These are phyloP conservation scores for Paramyrothecium roridum DNA, from an alignment of 2,329 filamentous ascomycete genomes.

Conservation along the genomic window DNA sequence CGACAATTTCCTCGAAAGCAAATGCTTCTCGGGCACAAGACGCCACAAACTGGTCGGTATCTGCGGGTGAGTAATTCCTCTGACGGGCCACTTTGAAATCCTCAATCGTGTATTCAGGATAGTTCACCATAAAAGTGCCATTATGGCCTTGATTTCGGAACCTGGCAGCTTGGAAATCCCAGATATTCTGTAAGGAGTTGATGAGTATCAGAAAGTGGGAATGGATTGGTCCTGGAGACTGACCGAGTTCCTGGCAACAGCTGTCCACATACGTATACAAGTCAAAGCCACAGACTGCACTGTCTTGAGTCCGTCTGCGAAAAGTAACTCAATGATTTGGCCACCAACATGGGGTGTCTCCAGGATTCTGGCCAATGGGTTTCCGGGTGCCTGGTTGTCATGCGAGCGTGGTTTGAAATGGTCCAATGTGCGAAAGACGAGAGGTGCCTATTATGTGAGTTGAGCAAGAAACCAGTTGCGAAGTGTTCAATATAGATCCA, in stretches of 20 bases:
- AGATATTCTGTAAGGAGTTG: constrained; percentile 19
- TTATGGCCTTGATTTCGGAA: constrained; percentile 15
- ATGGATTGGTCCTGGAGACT: background rate
- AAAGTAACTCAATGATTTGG: constrained; percentile 10
- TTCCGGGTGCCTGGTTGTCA: background rate
- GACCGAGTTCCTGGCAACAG: constrained; percentile 19
- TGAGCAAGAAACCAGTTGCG: background rate
- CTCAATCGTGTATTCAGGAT: constrained; percentile 18
- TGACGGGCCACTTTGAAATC: constrained; percentile 7
- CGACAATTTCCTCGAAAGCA: too few species aligned
- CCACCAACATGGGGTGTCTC: constrained; percentile 12
- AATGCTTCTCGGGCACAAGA: background rate
- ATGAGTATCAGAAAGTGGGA: background rate
- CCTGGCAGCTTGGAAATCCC: constrained; percentile 15
- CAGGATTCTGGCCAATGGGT: constrained; percentile 4
- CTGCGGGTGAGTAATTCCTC: background rate
- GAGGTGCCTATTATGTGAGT: background rate
- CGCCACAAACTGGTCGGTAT: background rate
- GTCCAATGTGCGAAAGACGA: constrained; percentile 7
- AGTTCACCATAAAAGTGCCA: constrained; percentile 18
- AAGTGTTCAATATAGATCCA: background rate
- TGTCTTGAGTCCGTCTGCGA: constrained; percentile 16
- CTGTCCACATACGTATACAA: constrained; percentile 15
- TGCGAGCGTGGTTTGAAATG: background rate
- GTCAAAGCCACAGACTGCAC: constrained; percentile 16